phyloP scores from a whole-genome alignment of 805 yeast species.

The Zygosaccharomyces bailii region DNA sequence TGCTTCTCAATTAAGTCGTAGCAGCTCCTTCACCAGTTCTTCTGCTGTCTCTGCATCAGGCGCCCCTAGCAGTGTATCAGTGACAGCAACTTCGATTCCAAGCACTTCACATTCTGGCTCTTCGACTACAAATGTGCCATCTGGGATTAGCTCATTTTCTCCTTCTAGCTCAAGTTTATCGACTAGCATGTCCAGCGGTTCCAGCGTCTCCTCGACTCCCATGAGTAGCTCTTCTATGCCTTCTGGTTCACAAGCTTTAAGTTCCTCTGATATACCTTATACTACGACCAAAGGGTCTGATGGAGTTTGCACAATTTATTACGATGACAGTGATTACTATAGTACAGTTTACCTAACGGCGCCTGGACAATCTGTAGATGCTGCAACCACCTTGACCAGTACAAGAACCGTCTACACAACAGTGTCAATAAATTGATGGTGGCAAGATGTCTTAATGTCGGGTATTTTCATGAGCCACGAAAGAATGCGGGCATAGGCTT shows the following conservation, averaged over 20 bases:
- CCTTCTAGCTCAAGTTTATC: slow-evolving; percentile 6
- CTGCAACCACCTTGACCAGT: slow-evolving; percentile 36
- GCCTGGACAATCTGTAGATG: slow-evolving; percentile 32
- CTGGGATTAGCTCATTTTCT: too few species aligned
- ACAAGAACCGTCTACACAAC: slow-evolving; percentile 30
- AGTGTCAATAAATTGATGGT: slow-evolving; percentile 9
- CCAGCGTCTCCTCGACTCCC: slow-evolving; percentile 5
- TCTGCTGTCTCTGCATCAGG: neutral
- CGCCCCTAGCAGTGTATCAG: slow-evolving; percentile 7
- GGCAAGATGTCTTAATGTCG: neutral
- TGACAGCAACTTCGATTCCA: slow-evolving; percentile 6
- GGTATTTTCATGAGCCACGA: slow-evolving; percentile 1
- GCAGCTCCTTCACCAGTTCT: neutral
- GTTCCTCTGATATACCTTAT: slow-evolving; percentile 11
- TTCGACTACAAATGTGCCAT: neutral
- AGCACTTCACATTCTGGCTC: slow-evolving; percentile 13
- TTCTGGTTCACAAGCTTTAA: slow-evolving; percentile 10
- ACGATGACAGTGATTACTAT: slow-evolving; percentile 30
- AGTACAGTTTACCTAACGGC: slow-evolving; percentile 32
- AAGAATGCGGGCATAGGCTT: neutral
- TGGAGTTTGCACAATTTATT: slow-evolving; percentile 29
- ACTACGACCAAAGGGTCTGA: slow-evolving; percentile 19
- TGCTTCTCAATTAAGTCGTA: neutral
- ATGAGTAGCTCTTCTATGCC: slow-evolving; percentile 13
- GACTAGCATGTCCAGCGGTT: neutral